Conservation (phyloP, 1,284 basidiomycete genomes). For the Psilocybe mexicana region DNA sequence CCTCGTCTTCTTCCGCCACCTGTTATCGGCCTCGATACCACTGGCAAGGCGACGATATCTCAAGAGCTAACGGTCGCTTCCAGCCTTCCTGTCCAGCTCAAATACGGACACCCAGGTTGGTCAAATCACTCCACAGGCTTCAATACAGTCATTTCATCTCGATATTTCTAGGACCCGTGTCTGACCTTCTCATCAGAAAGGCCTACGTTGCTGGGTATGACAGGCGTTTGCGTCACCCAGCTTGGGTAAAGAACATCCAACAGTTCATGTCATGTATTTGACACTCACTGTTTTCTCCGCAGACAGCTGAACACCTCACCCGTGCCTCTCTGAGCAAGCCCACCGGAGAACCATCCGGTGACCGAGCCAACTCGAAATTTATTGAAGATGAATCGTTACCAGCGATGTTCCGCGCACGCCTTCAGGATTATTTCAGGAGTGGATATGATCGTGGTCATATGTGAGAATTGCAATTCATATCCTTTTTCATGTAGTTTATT, state of each 20-base stretch:
- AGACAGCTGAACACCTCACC: constrained; percentile 67
- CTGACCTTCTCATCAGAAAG: constrained; percentile 77
- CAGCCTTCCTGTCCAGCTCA: constrained; percentile 47
- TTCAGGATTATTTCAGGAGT: constrained; percentile 90
- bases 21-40: constrained; percentile 38
- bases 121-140: background rate
- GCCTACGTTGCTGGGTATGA: constrained; percentile 93
- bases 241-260: constrained; percentile 64
- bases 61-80: constrained; percentile 28
- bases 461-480: constrained; percentile 43
- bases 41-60: constrained; percentile 34
- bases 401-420: constrained; percentile 76
- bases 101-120: constrained; percentile 76
- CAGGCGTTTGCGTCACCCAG: constrained; percentile 85
- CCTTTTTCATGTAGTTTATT: background rate
- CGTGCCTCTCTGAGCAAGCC: constrained; percentile 20
- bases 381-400: constrained; percentile 84
- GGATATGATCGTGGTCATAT: constrained; percentile 99
- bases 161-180: constrained; percentile 67
- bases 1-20: constrained; percentile 8
- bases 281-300: background rate
- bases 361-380: constrained; percentile 83
- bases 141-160: constrained; percentile 6
- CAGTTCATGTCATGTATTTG: background rate
- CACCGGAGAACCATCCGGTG: constrained; percentile 47